These are phyloP conservation scores for Apiotrichum gamsii DNA, from an alignment of 1,284 basidiomycete species.

Conservation along the genomic window DNA sequence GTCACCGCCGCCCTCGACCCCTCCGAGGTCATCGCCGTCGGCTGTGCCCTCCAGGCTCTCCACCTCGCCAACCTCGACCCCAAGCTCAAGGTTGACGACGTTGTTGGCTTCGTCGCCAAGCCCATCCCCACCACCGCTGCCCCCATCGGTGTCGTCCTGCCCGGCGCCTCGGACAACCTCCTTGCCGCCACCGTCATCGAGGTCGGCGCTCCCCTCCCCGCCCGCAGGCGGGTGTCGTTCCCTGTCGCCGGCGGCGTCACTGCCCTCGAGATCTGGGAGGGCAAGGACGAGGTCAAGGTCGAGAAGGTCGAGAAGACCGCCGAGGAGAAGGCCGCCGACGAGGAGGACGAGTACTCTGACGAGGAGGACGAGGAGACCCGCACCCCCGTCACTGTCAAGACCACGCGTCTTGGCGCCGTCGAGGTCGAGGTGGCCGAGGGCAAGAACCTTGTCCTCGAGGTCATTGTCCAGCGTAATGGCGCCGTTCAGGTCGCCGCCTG, in stretches of 20 bases:
- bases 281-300: slow-evolving; percentile 68
- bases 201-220: slow-evolving; percentile 72
- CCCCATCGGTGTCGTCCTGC: slow-evolving; percentile 76
- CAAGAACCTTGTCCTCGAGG: slow-evolving; percentile 58
- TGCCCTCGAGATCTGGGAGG: slow-evolving; percentile 82
- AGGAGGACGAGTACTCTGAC: slow-evolving; percentile 43
- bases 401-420: slow-evolving; percentile 51
- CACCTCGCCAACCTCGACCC: slow-evolving; percentile 56
- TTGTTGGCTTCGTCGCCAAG: slow-evolving; percentile 53
- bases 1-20: slow-evolving; percentile 65
- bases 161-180: slow-evolving; percentile 53
- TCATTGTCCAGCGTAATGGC: slow-evolving; percentile 56
- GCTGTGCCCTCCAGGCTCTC: slow-evolving; percentile 79
- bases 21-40: slow-evolving; percentile 80
- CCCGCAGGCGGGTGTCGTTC: slow-evolving; percentile 63
- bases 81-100: slow-evolving; percentile 44
- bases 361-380: slow-evolving; percentile 63
- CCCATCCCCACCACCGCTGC: slow-evolving; percentile 56
- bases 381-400: slow-evolving; percentile 60
- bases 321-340: slow-evolving; percentile 34
- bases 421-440: slow-evolving; percentile 54
- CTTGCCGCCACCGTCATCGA: slow-evolving; percentile 57
- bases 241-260: slow-evolving; percentile 59
- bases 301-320: slow-evolving; percentile 54
- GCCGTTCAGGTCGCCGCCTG: slow-evolving; percentile 52